These are phyloP conservation scores for Leccinum pellstonianum DNA, from an alignment of 768 basidiomycete species.

Conservation along the genomic window DNA sequence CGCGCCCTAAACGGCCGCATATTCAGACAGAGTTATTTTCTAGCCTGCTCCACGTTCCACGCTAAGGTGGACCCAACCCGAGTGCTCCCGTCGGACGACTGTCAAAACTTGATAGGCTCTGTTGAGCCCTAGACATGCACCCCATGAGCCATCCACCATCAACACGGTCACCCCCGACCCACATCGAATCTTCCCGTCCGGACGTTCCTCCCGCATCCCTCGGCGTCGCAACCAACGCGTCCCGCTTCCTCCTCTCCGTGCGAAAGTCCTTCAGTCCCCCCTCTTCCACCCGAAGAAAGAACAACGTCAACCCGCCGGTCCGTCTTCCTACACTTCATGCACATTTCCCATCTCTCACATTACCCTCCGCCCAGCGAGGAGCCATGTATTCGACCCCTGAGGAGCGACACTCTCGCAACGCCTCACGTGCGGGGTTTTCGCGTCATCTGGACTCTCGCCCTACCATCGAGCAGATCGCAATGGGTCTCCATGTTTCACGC, in stretches of 20 bases:
- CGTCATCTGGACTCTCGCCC: conserved; percentile 50
- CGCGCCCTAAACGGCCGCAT: conserved; percentile 1
- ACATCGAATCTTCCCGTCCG: conserved; percentile 9
- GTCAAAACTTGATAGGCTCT: neutral
- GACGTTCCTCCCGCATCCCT: conserved; percentile 3
- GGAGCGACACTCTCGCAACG: conserved; percentile 33
- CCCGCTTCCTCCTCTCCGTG: conserved; percentile 32
- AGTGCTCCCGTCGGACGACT: neutral
- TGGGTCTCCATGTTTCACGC: conserved; percentile 76
- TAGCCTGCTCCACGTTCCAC: conserved; percentile 2
- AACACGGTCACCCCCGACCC: conserved; percentile 13
- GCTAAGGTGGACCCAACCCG: neutral
- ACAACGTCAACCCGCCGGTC: conserved; percentile 15
- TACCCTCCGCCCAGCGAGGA: conserved; percentile 21
- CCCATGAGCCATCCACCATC: conserved; percentile 18
- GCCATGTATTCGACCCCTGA: conserved; percentile 45
- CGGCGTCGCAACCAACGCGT: conserved; percentile 23
- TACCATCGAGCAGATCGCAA: conserved; percentile 73
- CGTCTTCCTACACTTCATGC: conserved; percentile 6
- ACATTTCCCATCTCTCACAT: conserved; percentile 8
- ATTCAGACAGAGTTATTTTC: too few relatives aligned
- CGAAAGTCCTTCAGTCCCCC: conserved; percentile 29
- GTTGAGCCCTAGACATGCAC: neutral
- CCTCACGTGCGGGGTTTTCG: conserved; percentile 37
- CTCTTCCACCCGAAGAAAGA: conserved; percentile 22